Evolutionary conservation across 805 yeast species (phyloP), one percentile per base, ranked within the genome.

Genomic region (Metschnikowia amazonensis): DNA sequence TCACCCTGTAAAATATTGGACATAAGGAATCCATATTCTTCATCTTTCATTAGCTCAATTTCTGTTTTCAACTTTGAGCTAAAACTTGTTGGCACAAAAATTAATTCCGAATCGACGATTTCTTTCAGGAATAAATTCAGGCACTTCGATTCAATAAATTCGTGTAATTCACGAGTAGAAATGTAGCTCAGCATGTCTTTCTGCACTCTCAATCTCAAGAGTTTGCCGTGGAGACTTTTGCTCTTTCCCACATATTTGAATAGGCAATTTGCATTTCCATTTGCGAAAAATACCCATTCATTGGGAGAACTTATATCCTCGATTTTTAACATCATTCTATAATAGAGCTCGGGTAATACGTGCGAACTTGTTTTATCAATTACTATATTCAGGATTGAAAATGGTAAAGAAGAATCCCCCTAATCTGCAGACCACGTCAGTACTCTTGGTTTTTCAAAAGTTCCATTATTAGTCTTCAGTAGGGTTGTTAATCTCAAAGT

Each of bases 251-350:
- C 52, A 50, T 75, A 75, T 36, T 57, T 56, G 53, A 73, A 74
- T 4, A 77, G 64, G 2, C 71, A 69, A 48, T 77, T 77, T 32
- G 82, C 81, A 18, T 69, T 64, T 0, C 82, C 82, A 32, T 67
- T 69, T 13, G 72, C 74, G 36, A 72, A 59, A 51, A 66, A 70
- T 5, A 46, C 45, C 82, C 82, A 77, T n/a, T 70, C 72, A 4
- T 11, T 13, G 5, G 56, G 51, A 18, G 30, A 29, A 13, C 44
- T 39, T 16, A 39, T 11, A 14, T 39, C 35, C 20, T 21, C 27
- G 20, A 39, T 20, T 20, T 39, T 30, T 11, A 39, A 20, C 34
- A 38, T 33, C 20, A 34, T 3, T 20, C 29, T 24, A n/a, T n/a
- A 13, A 25, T 13, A 36, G 24, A 21, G 18, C 11, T n/a, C n/a